Conservation (phyloP, 1,139 yeast genomes). For the Geotrichum aggregatum region DNA sequence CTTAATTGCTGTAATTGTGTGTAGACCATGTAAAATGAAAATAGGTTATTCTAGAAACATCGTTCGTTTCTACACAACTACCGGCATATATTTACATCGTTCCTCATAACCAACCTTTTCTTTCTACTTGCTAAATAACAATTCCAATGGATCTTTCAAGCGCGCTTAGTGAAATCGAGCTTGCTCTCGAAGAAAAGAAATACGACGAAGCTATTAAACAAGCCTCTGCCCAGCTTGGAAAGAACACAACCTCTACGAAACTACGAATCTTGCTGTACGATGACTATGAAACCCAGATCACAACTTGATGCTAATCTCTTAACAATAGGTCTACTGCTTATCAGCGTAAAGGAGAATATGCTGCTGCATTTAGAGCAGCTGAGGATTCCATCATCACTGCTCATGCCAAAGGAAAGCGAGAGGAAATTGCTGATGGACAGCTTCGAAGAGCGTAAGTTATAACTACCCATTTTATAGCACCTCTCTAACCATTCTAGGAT, state of each 20-base stretch:
- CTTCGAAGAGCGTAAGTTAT: slow-evolving; percentile 48
- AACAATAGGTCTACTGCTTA: slow-evolving; percentile 49
- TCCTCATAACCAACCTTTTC: background rate
- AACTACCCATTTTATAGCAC: background rate
- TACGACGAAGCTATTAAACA: slow-evolving; percentile 40
- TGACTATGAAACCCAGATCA: background rate
- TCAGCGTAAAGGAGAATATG: slow-evolving; percentile 50
- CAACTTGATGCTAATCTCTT: slow-evolving; percentile 6
- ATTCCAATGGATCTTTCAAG: background rate
- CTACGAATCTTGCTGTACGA: slow-evolving; percentile 25
- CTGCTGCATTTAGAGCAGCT: slow-evolving; percentile 52
- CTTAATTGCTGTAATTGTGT: no score
- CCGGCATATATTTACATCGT: no score
- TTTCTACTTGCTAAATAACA: background rate
- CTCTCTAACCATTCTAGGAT: slow-evolving; percentile 6
- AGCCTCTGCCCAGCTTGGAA: slow-evolving; percentile 37
- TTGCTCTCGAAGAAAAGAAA: slow-evolving; percentile 39
- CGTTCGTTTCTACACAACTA: no score
- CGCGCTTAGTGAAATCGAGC: slow-evolving; percentile 22
- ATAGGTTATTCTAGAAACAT: no score
- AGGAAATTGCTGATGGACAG: slow-evolving; percentile 55
- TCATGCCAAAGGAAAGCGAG: slow-evolving; percentile 47
- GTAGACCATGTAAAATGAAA: no score
- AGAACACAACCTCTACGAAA: slow-evolving; percentile 47
- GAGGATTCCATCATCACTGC: slow-evolving; percentile 56